A percentile compares a stretch with the other conserved stretches of the same genome.
Evolutionary conservation across 352 stramenopile genomes (phyloP).

Genomic region (Stramenopiles sp.): DNA sequence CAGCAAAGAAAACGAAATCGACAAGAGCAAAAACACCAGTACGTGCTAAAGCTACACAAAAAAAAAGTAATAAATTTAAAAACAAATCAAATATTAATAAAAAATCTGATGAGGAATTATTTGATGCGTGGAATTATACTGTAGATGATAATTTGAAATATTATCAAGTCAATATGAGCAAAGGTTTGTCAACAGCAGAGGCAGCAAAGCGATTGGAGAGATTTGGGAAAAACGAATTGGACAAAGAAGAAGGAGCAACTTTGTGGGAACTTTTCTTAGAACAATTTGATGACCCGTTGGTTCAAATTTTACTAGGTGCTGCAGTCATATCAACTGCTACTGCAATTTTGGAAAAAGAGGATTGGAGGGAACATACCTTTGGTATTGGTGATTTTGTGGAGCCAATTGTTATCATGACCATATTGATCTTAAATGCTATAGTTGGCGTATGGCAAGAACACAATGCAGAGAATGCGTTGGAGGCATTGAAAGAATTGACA

Average conservation of each 20-base stretch:
- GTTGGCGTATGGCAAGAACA: slow-evolving; percentile 88
- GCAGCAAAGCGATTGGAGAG: slow-evolving; percentile 28
- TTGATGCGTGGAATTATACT: too few relatives aligned
- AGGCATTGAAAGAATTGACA: slow-evolving; percentile 83
- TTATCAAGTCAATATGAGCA: too few relatives aligned
- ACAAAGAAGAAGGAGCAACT: slow-evolving; percentile 59
- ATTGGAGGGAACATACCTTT: slow-evolving; percentile 28
- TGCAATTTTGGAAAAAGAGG: slow-evolving; percentile 26
- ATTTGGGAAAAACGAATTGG: slow-evolving; percentile 59
- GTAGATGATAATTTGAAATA: too few relatives aligned
- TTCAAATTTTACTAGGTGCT: slow-evolving; percentile 91
- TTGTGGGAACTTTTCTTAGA: slow-evolving; percentile 83
- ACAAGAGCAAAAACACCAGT: too few relatives aligned
- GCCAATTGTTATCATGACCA: slow-evolving; percentile 85
- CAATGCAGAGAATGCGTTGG: slow-evolving; percentile 71
- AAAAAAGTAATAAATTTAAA: too few relatives aligned
- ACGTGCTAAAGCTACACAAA: too few relatives aligned
- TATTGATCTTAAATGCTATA: slow-evolving; percentile 84
- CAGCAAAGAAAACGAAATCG: too few relatives aligned
- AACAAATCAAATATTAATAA: too few relatives aligned
- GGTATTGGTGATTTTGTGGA: slow-evolving; percentile 78
- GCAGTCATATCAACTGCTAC: slow-evolving; percentile 79
- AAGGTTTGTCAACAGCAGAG: too few relatives aligned
- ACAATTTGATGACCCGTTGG: slow-evolving; percentile 95
- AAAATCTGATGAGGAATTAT: too few relatives aligned